Base-by-base conservation (phyloP, 306 rosid species). In the Hylodesmum podocarpum region DNA sequence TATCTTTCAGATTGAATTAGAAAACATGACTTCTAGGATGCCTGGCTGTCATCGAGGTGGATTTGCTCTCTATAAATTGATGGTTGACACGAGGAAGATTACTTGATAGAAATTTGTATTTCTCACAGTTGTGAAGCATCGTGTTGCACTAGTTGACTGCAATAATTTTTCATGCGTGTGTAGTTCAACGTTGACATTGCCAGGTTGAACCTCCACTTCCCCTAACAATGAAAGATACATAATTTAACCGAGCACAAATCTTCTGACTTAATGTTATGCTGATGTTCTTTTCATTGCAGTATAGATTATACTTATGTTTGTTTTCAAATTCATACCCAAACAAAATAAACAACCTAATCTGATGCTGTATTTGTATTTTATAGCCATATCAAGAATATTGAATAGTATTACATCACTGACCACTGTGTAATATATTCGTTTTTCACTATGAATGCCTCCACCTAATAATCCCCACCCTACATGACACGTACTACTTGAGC, bases 1-100 rank as follows among this genome's bases (percentile, higher is more conserved):
- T 36, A 63, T 22, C 54, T 84, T 51, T 82, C 91, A 95, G 98
- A 59, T 34, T 41, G 97, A 94, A 27, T 61, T 88, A 70, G 97
- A 90, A 76, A 80, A 77, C 79, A 89, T 85, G 96, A n/a, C 90
- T 41, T 86, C 91, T 16, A 85, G 70, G 80, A 95, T 95, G 98
- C 97, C 98, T 16, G 97, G 97, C 77, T 95, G 98, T 86, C 97
- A 90, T 82, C 91, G 86, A 73, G 98, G 98, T 27, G 98, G 96
- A 76, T 86, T 89, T 51, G 84, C 86, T 29, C 94, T 95, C 34
- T 95, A 88, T 55, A 95, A 89, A 82, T 50, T 81, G 87, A 92
- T 91, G 97, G 84, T 87, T 70, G 89, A 80, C 81, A 77, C 83
- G 43, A 78, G 53, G 73, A 86, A 85, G 81, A 83, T 51, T 71